A percentile compares a stretch with the other conserved stretches of the same genome.
phyloP scores from a whole-genome alignment of 164 flowering plant genomes.

The Pachysandra terminalis region DNA sequence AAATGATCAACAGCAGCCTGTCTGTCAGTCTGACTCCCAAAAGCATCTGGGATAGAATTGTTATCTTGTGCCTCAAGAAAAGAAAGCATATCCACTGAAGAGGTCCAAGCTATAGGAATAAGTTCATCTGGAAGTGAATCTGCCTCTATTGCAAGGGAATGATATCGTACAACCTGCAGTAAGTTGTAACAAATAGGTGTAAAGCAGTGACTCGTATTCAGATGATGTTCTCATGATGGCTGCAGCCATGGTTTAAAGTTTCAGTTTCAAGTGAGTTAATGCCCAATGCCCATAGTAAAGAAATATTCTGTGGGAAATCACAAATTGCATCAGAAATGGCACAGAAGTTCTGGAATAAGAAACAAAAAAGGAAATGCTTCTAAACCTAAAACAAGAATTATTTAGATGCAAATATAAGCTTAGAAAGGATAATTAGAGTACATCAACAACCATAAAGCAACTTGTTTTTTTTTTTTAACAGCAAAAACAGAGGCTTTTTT shows the following conservation, averaged over 20 bases:
- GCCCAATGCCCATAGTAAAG: too few relatives aligned
- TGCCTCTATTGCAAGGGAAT: slow-evolving; percentile 81
- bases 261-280: too few relatives aligned
- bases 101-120: slow-evolving; percentile 90
- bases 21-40: slow-evolving; percentile 12
- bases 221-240: neutral
- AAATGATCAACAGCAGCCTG: slow-evolving; percentile 10
- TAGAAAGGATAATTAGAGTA: too few relatives aligned
- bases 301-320: too few relatives aligned
- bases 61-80: slow-evolving; percentile 34
- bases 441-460: too few relatives aligned
- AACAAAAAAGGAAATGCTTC: too few relatives aligned
- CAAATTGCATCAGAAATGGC: too few relatives aligned
- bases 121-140: slow-evolving; percentile 77
- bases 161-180: slow-evolving; percentile 93
- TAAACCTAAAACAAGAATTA: too few relatives aligned
- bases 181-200: slow-evolving; percentile 11
- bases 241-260: neutral
- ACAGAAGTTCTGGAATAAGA: too few relatives aligned
- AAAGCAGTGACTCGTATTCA: neutral
- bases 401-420: too few relatives aligned
- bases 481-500: too few relatives aligned
- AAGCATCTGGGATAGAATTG: slow-evolving; percentile 20
- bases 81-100: slow-evolving; percentile 43
- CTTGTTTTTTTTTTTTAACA: too few relatives aligned